These are phyloP conservation scores for Cnidoscolus chayamansa DNA, from an alignment of 441 rosid species.

Conservation along the genomic window DNA sequence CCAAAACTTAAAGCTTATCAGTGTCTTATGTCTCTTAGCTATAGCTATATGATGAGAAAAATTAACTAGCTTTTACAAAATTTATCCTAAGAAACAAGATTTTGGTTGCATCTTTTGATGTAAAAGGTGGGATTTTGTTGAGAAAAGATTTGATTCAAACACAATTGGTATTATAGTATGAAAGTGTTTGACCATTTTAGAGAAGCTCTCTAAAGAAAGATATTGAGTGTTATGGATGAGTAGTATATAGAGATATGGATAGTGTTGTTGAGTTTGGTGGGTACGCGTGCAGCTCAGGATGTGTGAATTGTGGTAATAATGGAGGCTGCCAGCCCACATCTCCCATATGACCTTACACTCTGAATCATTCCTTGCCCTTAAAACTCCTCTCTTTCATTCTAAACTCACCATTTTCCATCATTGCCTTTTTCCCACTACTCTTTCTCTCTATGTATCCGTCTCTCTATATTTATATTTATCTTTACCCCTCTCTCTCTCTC, in stretches of 20 bases:
- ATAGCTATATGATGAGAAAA: background rate
- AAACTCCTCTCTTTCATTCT: slow-evolving; percentile 24
- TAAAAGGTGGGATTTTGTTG: slow-evolving; percentile 33
- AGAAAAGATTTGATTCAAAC: slow-evolving; percentile 31
- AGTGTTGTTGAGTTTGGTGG: slow-evolving; percentile 51
- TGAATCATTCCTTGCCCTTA: slow-evolving; percentile 26
- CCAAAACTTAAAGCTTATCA: slow-evolving; percentile 24
- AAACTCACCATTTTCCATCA: slow-evolving; percentile 39
- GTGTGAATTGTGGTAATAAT: slow-evolving; percentile 62
- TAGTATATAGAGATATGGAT: background rate
- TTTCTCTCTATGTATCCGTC: background rate
- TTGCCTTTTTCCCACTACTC: slow-evolving; percentile 16
- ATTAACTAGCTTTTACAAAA: slow-evolving; percentile 4
- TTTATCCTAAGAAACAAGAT: slow-evolving; percentile 17
- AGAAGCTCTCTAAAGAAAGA: no score
- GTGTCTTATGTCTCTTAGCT: background rate
- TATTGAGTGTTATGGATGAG: background rate
- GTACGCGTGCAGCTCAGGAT: slow-evolving; percentile 64
- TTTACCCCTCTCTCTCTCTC: no score
- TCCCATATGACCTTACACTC: slow-evolving; percentile 29
- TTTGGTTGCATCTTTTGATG: slow-evolving; percentile 38
- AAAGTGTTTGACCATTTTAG: slow-evolving; percentile 33
- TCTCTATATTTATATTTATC: background rate
- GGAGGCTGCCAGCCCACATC: slow-evolving; percentile 39
- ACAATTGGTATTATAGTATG: slow-evolving; percentile 15